These are phyloP conservation scores for Neocatenulostroma microsporum DNA, from an alignment of 2,329 filamentous ascomycete genomes.

Conservation along the genomic window DNA sequence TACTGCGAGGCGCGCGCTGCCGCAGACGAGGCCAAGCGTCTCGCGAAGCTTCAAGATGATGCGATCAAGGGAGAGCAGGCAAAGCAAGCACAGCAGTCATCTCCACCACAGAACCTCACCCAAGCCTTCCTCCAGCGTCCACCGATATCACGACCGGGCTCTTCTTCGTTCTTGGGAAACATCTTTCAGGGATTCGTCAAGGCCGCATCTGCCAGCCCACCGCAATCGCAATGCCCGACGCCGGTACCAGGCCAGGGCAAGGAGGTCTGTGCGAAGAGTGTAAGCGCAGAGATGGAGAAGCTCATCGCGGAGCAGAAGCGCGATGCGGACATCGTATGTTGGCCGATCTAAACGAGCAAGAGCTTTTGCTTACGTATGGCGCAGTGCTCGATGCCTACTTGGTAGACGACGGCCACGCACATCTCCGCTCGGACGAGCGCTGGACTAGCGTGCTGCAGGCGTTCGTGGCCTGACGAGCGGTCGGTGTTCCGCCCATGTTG, in stretches of 20 bases:
- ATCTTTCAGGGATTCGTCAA: constrained; percentile 20
- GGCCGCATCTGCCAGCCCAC: constrained; percentile 6
- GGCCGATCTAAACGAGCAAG: no score
- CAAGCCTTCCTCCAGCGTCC: constrained; percentile 16
- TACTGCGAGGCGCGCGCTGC: constrained; percentile 27
- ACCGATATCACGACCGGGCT: constrained; percentile 14
- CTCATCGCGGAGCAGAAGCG: constrained; percentile 23
- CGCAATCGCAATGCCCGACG: constrained; percentile 9
- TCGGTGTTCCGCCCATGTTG: no score
- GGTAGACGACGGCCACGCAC: constrained; percentile 7
- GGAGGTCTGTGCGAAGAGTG: constrained; percentile 1
- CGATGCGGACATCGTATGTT: constrained; percentile 24
- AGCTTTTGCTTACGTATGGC: constrained; percentile 9
- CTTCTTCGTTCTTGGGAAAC: constrained; percentile 21
- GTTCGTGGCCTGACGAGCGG: no score
- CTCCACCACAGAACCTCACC: constrained; percentile 6
- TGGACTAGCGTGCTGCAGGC: no score
- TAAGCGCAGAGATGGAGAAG: constrained; percentile 19
- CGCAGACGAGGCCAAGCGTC: constrained; percentile 18
- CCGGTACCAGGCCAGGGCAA: constrained; percentile 7
- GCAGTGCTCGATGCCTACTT: constrained; percentile 15
- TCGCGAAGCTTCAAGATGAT: constrained; percentile 16
- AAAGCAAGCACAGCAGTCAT: constrained; percentile 4
- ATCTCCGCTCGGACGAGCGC: neutral
- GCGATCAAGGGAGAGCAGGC: constrained; percentile 9